phyloP scores from a whole-genome alignment of 768 basidiomycete species.

The Mycena rebaudengoi region DNA sequence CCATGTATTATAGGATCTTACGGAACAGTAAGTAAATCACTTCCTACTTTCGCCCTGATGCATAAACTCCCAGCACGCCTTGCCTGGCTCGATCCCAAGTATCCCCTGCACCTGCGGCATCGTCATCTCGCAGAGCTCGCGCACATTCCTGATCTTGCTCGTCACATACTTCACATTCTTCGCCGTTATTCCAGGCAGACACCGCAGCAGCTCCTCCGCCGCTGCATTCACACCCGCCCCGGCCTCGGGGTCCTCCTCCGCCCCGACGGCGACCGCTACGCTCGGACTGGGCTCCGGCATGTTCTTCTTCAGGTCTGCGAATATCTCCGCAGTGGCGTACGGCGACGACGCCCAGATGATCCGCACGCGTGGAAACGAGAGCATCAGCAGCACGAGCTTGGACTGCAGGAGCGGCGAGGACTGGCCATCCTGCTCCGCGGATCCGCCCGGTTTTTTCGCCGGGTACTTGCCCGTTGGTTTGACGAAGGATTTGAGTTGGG shows the following conservation, averaged over 20 bases:
- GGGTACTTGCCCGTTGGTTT: conserved; percentile 69
- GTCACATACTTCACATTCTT: conserved; percentile 90
- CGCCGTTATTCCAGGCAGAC: conserved; percentile 83
- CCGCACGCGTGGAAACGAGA: conserved; percentile 90
- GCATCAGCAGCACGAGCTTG: conserved; percentile 90
- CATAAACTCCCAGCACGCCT: conserved; percentile 82
- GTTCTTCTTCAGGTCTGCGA: conserved; percentile 88
- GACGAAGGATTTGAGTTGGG: conserved; percentile 72
- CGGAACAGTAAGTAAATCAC: no score
- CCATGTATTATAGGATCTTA: no score
- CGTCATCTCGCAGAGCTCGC: conserved; percentile 74
- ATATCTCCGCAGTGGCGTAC: conserved; percentile 90
- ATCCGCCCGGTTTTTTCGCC: conserved; percentile 39
- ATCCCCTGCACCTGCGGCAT: conserved; percentile 72
- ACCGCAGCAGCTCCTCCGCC: conserved; percentile 84
- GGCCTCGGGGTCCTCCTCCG: conserved; percentile 73
- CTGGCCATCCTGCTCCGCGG: conserved; percentile 39
- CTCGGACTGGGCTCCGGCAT: conserved; percentile 82
- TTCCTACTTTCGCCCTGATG: conserved; percentile 66
- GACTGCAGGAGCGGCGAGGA: conserved; percentile 76
- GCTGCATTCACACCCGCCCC: conserved; percentile 76
- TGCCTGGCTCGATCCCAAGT: conserved; percentile 84
- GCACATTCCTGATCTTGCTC: conserved; percentile 79
- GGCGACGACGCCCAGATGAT: conserved; percentile 99
- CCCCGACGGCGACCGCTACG: conserved; percentile 82